Conservation (phyloP, 208 protist genomes). For the Endotrypanum monterogeii region DNA sequence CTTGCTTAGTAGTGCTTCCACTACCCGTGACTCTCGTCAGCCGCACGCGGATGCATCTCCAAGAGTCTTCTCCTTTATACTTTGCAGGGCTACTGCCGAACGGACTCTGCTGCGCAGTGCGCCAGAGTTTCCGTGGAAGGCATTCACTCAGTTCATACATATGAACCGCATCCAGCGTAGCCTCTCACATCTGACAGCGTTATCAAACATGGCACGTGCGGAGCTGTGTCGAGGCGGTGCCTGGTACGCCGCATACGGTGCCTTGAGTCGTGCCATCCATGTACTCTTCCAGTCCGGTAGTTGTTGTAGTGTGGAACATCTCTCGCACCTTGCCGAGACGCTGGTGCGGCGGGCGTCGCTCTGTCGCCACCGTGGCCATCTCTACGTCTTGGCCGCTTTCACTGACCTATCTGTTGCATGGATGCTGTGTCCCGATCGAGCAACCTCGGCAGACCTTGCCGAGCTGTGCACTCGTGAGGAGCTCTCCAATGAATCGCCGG, state of each 20-base stretch:
- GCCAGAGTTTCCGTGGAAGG: constrained; percentile 24
- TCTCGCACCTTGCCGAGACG: constrained; percentile 16
- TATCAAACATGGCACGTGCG: constrained; percentile 9
- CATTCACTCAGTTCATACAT: constrained; percentile 31
- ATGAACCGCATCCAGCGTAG: constrained; percentile 32
- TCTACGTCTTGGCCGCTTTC: constrained; percentile 23
- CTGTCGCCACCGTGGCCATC: constrained; percentile 26
- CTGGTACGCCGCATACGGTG: constrained; percentile 24
- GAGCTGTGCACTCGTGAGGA: constrained; percentile 20
- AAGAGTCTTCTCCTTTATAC: constrained; percentile 6
- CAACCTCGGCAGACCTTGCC: not conserved
- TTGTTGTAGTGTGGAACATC: constrained; percentile 32
- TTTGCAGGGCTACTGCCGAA: constrained; percentile 31
- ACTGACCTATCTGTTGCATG: constrained; percentile 22
- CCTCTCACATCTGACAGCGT: constrained; percentile 10
- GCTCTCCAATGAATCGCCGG: constrained; percentile 10
- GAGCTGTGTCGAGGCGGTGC: constrained; percentile 20
- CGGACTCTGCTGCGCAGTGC: constrained; percentile 10
- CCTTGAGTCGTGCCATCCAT: constrained; percentile 31
- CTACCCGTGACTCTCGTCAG: not conserved
- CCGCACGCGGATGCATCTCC: not conserved
- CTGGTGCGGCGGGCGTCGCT: constrained; percentile 31
- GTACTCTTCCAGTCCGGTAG: constrained; percentile 32
- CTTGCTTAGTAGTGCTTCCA: not conserved
- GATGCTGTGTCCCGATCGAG: constrained; percentile 19